phyloP scores from a whole-genome alignment of 2,329 filamentous ascomycete species.

The Calycina marina region DNA sequence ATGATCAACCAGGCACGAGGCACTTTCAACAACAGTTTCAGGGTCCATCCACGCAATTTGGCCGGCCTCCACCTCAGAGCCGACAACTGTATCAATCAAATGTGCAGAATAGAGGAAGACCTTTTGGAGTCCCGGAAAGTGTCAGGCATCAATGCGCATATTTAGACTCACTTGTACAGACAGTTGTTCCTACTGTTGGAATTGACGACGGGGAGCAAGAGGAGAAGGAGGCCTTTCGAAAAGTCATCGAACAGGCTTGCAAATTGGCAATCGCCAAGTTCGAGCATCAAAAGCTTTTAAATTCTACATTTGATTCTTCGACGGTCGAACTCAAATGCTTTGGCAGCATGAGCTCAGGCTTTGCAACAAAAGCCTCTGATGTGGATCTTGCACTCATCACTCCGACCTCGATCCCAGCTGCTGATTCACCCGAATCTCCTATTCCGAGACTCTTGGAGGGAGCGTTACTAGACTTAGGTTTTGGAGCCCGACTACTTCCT shows the following conservation, averaged over 20 bases:
- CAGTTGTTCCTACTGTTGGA: conserved; percentile 26
- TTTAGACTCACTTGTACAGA: conserved; percentile 33
- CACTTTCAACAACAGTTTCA: conserved; percentile 6
- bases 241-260: conserved; percentile 48
- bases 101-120: conserved; percentile 6
- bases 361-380: conserved; percentile 76
- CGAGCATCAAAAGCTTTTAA: conserved; percentile 29
- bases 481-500: conserved; percentile 64
- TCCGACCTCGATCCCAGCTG: conserved; percentile 38
- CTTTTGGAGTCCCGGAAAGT: conserved; percentile 25
- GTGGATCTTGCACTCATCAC: conserved; percentile 77
- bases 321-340: conserved; percentile 63
- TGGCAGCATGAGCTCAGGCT: conserved; percentile 71
- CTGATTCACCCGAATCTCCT: conserved; percentile 38
- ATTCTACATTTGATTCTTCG: conserved; percentile 33
- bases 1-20: conserved; percentile 5
- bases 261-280: conserved; percentile 39
- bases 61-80: conserved; percentile 13
- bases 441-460: conserved; percentile 67
- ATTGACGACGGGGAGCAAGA: conserved; percentile 49
- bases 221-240: conserved; percentile 58
- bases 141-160: conserved; percentile 32
- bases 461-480: conserved; percentile 53
- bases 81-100: conserved; percentile 21
- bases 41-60: conserved; percentile 3